Evolutionary conservation across 75 land plant genomes (phyloP).

Genomic region (Isoetes taiwanensis): DNA sequence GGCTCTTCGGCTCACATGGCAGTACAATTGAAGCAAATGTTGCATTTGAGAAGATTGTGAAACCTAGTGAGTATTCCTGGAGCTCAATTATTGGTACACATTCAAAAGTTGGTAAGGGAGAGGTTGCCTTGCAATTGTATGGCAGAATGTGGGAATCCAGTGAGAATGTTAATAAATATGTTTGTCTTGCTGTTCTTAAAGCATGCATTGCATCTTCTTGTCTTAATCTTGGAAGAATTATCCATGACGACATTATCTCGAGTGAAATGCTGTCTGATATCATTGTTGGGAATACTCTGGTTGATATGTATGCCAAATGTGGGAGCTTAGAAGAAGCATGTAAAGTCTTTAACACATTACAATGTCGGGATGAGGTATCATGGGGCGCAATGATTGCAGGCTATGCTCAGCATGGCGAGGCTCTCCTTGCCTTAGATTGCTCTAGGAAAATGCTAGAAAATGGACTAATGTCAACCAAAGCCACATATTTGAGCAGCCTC

Average conservation of each 20-base stretch:
- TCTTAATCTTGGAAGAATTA: slow-evolving; percentile 26
- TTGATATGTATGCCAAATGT: slow-evolving; percentile 78
- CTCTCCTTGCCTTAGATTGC: slow-evolving; percentile 26
- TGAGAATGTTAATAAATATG: slow-evolving; percentile 22
- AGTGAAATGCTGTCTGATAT: slow-evolving; percentile 21
- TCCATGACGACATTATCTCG: slow-evolving; percentile 27
- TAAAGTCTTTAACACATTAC: slow-evolving; percentile 31
- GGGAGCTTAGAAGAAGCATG: slow-evolving; percentile 33
- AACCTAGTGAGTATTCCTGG: slow-evolving; percentile 17
- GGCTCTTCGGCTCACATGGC: no score
- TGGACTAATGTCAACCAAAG: slow-evolving; percentile 25
- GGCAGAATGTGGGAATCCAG: slow-evolving; percentile 21
- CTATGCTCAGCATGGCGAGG: slow-evolving; percentile 40
- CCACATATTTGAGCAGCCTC: slow-evolving; percentile 48
- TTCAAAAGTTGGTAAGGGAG: slow-evolving; percentile 7
- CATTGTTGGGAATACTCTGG: slow-evolving; percentile 26
- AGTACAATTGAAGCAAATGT: slow-evolving; percentile 11
- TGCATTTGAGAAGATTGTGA: slow-evolving; percentile 21
- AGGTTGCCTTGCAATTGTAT: slow-evolving; percentile 25
- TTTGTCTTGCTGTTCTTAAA: slow-evolving; percentile 33
- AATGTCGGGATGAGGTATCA: slow-evolving; percentile 25
- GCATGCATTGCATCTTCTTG: slow-evolving; percentile 7
- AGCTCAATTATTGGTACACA: slow-evolving; percentile 35
- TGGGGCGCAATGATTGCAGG: slow-evolving; percentile 64
- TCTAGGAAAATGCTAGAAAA: slow-evolving; percentile 32